phyloP scores from a whole-genome alignment of 768 basidiomycete species.

The Tulasnella sp. region DNA sequence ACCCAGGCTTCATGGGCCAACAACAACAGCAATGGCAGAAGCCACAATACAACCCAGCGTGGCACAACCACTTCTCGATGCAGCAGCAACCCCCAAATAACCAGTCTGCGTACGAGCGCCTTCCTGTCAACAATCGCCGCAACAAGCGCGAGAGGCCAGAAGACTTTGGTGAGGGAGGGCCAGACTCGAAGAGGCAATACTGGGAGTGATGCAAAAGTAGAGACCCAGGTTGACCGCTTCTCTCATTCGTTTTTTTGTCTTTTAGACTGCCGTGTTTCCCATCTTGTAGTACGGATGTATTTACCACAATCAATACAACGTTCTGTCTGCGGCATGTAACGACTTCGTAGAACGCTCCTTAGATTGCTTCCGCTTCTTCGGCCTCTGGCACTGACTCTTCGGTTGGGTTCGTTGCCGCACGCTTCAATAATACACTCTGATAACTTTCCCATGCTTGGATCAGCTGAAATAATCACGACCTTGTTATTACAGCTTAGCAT shows the following conservation, averaged over 20 bases:
- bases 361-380: constrained; percentile 28
- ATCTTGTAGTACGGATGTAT: constrained; percentile 11
- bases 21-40: constrained; percentile 36
- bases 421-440: constrained; percentile 69
- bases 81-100: constrained; percentile 71
- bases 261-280: constrained; percentile 1
- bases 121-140: constrained; percentile 80
- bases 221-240: not conserved
- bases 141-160: constrained; percentile 81
- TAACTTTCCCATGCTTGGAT: constrained; percentile 81
- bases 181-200: constrained; percentile 54
- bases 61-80: constrained; percentile 58
- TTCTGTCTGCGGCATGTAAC: not conserved
- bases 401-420: constrained; percentile 40
- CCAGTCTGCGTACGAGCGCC: constrained; percentile 85
- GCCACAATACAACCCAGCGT: constrained; percentile 51
- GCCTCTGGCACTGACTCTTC: not conserved
- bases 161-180: constrained; percentile 72
- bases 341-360: not conserved
- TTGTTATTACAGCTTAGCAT: not conserved
- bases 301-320: constrained; percentile 3
- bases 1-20: not conserved
- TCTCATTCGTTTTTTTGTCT: not conserved
- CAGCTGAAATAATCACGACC: constrained; percentile 50
- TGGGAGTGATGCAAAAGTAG: constrained; percentile 56